These are phyloP conservation scores for Claviceps monticola DNA, from an alignment of 2,329 filamentous ascomycete genomes.

Conservation along the genomic window DNA sequence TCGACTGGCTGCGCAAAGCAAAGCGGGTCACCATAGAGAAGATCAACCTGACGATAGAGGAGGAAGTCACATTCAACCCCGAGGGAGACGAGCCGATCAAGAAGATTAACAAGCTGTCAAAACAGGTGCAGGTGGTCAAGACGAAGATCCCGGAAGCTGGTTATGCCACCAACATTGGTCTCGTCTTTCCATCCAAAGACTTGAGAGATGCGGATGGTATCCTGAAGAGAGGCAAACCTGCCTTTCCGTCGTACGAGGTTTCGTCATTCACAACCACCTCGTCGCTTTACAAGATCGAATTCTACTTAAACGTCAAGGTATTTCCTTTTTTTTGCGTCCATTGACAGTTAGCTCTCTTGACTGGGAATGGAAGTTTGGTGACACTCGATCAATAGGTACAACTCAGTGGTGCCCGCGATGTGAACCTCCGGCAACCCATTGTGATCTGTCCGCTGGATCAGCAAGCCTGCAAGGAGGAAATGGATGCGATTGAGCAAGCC, in stretches of 20 bases:
- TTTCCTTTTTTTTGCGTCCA: neutral
- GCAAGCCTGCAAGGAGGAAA: conserved; percentile 92
- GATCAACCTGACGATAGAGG: conserved; percentile 86
- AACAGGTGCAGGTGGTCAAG: conserved; percentile 68
- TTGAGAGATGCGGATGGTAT: conserved; percentile 77
- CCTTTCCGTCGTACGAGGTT: conserved; percentile 80
- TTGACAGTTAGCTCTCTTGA: neutral
- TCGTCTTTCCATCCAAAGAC: conserved; percentile 85
- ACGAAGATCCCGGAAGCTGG: conserved; percentile 80
- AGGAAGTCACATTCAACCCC: conserved; percentile 97
- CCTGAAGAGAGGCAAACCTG: conserved; percentile 68
- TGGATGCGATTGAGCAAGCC: conserved; percentile 94
- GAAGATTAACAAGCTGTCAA: conserved; percentile 76
- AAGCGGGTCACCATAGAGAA: conserved; percentile 87
- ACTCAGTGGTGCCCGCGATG: conserved; percentile 76
- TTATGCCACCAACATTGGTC: conserved; percentile 81
- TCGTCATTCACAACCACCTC: conserved; percentile 88
- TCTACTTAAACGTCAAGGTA: conserved; percentile 89
- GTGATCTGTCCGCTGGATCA: conserved; percentile 94
- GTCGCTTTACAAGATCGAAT: conserved; percentile 95
- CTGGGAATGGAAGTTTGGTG: conserved; percentile 9
- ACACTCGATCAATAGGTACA: conserved; percentile 48
- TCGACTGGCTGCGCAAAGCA: conserved; percentile 81
- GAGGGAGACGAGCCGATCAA: conserved; percentile 90
- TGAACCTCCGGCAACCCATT: conserved; percentile 78